Base-by-base conservation (phyloP, 768 basidiomycete genomes). In the Gloeopeniophorella convolvens region DNA sequence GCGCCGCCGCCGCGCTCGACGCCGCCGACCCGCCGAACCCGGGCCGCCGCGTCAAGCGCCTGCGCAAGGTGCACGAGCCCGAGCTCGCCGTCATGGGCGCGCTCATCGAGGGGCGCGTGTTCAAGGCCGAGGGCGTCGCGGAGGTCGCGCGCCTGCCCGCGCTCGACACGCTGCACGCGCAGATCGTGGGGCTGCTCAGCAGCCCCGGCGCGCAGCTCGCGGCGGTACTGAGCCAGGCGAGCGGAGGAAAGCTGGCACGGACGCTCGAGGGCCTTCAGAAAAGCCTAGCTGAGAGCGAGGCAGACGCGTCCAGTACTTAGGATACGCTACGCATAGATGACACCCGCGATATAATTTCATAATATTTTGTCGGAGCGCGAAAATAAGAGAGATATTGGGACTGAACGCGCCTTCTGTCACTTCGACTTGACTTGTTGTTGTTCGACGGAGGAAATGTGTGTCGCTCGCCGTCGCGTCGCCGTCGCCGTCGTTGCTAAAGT, bases 151-250 rank as follows among this genome's bases (percentile, higher is more conserved):
- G 80, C 59, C 67, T 95, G 45, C 93, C 92, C 18, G 78, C 84
- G 36, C 66, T 95, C 60, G 85, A 86, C 32, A 82, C 79, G 2
- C 66, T 96, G 53, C 69, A 85, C 45, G 83, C 83, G 15, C 91
- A 95, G 66, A 75, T 97, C 48, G 84, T 94, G 12, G 93, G 92
- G 7, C 55, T 96, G 67, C 64, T 97, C 53, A 83, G 83, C 50
- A 73, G 80, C 12, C 89, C 89, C 36, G 82, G 79, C 10, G 72
- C 77, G 54, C 84, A 89, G 65, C 71, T 94, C 40, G 79, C 85
- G 3, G 82, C 78, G 40, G 75, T 88, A 35, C 64, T 90, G 50
- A 77, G 74, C 49, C 77, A 83, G 62, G 83, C 85, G 33, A 74
- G 77, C 41, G 86, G 86, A 35, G 85, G 81, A 28, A 75, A 70